Conservation (phyloP, 495 filamentous ascomycete genomes). For the Neurospora africana region DNA sequence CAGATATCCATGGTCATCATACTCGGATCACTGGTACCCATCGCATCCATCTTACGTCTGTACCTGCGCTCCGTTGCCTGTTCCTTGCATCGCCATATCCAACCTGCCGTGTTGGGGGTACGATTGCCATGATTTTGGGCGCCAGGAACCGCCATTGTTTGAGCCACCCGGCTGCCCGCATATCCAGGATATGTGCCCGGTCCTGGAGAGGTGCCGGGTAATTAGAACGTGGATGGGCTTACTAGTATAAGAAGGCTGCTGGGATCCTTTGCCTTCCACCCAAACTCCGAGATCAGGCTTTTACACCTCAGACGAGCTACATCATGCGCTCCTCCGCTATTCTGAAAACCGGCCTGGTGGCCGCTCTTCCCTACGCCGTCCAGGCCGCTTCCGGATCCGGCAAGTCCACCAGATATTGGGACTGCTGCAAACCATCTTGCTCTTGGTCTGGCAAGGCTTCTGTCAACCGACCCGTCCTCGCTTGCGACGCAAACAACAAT, state of each 20-base stretch:
- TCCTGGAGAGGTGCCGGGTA: background rate
- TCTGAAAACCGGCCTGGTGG: constrained; percentile 13
- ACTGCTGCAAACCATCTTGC: constrained; percentile 53
- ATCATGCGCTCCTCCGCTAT: constrained; percentile 16
- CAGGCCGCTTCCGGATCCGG: constrained; percentile 16
- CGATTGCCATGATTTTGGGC: background rate
- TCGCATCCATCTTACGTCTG: background rate
- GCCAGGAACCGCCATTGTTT: background rate
- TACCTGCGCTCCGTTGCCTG: background rate
- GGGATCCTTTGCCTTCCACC: background rate
- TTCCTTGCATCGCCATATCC: background rate
- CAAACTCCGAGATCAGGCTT: background rate
- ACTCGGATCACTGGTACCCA: background rate
- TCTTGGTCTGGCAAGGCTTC: constrained; percentile 44
- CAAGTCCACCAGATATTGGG: constrained; percentile 39
- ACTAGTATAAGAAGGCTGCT: background rate
- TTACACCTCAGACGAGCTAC: background rate
- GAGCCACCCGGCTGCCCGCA: background rate
- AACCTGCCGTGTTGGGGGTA: background rate
- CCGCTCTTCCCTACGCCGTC: constrained; percentile 13
- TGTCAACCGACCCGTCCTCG: constrained; percentile 37
- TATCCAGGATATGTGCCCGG: background rate
- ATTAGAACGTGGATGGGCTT: background rate
- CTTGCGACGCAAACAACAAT: constrained; percentile 42
- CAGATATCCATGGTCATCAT: background rate